phyloP scores from a whole-genome alignment of 164 flowering plant species.

The Aristolochia contorta region DNA sequence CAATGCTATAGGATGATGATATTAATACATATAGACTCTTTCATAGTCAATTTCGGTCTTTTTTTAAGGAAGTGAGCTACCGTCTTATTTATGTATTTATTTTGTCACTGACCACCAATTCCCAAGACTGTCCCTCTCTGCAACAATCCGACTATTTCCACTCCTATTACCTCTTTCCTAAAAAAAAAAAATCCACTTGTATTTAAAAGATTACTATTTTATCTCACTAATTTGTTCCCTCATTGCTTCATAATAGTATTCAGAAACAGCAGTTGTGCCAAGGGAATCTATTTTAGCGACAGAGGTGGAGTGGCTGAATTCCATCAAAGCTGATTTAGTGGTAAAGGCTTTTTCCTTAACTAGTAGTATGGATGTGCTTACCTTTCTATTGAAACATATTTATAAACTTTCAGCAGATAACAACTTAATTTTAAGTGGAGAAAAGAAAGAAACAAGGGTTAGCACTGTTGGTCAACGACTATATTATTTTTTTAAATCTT shows the following conservation, averaged over 20 bases:
- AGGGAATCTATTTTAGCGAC: slow-evolving; percentile 71
- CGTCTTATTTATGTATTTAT: background rate
- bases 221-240: background rate
- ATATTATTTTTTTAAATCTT: too few species aligned
- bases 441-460: too few species aligned
- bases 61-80: background rate
- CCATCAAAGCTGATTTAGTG: slow-evolving; percentile 95
- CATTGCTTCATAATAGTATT: slow-evolving; percentile 35
- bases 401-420: too few species aligned
- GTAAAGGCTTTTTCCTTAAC: slow-evolving; percentile 25
- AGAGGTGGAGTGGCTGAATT: slow-evolving; percentile 86
- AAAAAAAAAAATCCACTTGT: too few species aligned
- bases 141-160: background rate
- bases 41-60: too few species aligned
- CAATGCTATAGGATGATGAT: too few species aligned
- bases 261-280: slow-evolving; percentile 84
- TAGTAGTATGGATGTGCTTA: background rate
- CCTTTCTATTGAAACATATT: too few species aligned
- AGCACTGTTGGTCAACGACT: too few species aligned
- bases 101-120: background rate
- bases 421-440: too few species aligned
- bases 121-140: background rate
- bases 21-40: too few species aligned
- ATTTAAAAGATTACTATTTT: too few species aligned
- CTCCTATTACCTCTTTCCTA: too few species aligned